These are phyloP conservation scores for Arabis hirsuta DNA, from an alignment of 345 rosid species.

Conservation along the genomic window DNA sequence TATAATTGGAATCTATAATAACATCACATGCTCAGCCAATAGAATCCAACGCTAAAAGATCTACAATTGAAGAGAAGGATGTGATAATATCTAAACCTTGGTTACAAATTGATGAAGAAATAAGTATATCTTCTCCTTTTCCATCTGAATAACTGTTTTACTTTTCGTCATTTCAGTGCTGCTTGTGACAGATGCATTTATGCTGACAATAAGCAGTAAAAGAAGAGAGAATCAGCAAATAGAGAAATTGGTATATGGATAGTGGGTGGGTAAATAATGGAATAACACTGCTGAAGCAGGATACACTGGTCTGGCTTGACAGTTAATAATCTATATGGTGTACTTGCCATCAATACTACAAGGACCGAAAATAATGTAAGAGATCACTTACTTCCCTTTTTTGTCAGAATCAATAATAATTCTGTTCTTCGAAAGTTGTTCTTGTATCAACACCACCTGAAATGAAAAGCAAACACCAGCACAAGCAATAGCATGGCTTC, in stretches of 20 bases:
- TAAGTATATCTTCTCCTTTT: constrained; percentile 85
- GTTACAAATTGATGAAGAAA: constrained; percentile 68
- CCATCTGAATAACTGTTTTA: constrained; percentile 88
- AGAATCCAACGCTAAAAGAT: constrained; percentile 20
- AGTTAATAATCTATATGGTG: constrained; percentile 3
- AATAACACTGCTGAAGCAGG: constrained; percentile 6
- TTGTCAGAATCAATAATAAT: constrained; percentile 88
- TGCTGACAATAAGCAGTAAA: constrained; percentile 49
- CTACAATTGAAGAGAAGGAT: constrained; percentile 18
- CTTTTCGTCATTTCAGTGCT: constrained; percentile 86
- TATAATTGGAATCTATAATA: constrained; percentile 76
- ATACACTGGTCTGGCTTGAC: constrained; percentile 13
- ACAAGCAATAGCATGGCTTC: constrained; percentile 11
- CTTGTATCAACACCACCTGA: constrained; percentile 93
- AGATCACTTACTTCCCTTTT: constrained; percentile 87
- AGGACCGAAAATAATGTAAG: constrained; percentile 8
- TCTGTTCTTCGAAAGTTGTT: constrained; percentile 94
- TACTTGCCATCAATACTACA: constrained; percentile 21
- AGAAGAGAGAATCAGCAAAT: constrained; percentile 25
- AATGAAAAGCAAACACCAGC: constrained; percentile 43
- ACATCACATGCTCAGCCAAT: constrained; percentile 34
- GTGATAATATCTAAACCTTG: constrained; percentile 53
- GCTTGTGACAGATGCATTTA: constrained; percentile 95
- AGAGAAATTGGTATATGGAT: not conserved
- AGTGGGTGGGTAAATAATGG: constrained; percentile 8